Percentiles rank a stretch among this genome's conserved stretches.
Evolutionary conservation across 495 filamentous ascomycete species (phyloP).

Genomic region (Penicillium maclennaniae): DNA sequence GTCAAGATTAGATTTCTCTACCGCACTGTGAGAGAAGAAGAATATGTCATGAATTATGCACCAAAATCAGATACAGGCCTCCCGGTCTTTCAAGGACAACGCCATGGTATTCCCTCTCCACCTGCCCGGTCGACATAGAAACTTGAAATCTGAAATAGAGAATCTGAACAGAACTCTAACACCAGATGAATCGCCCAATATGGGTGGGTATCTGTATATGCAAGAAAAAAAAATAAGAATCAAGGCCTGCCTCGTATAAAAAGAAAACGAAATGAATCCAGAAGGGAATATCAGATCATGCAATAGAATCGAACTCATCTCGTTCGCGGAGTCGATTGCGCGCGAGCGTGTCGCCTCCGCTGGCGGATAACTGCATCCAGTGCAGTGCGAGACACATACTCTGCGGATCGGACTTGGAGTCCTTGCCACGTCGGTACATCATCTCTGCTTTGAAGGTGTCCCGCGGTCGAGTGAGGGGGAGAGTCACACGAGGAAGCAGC

Average conservation of each 20-base stretch:
- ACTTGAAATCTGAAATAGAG: too few species aligned
- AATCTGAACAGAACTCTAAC: constrained; percentile 18
- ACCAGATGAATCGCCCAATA: constrained; percentile 26
- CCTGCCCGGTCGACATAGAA: constrained; percentile 1
- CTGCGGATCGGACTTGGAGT: constrained; percentile 69
- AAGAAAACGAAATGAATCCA: constrained; percentile 10
- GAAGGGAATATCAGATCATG: constrained; percentile 23
- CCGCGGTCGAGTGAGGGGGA: constrained; percentile 77
- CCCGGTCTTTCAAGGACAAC: constrained; percentile 19
- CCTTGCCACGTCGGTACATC: constrained; percentile 57
- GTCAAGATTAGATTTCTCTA: not conserved
- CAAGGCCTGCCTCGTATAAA: constrained; percentile 19
- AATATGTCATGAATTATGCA: not conserved
- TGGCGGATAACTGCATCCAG: constrained; percentile 93
- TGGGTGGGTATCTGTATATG: constrained; percentile 30
- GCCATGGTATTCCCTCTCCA: constrained; percentile 9
- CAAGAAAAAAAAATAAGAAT: constrained; percentile 19
- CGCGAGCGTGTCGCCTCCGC: constrained; percentile 83
- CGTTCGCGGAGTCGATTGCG: constrained; percentile 77
- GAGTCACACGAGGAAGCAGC: constrained; percentile 74
- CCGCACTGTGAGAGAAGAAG: not conserved
- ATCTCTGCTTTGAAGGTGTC: constrained; percentile 91
- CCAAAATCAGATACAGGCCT: not conserved
- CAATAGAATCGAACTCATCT: constrained; percentile 55
- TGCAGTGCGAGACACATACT: constrained; percentile 96